These are phyloP conservation scores for Ophiostoma perfectum DNA, from an alignment of 2,329 filamentous ascomycete genomes.

Conservation along the genomic window DNA sequence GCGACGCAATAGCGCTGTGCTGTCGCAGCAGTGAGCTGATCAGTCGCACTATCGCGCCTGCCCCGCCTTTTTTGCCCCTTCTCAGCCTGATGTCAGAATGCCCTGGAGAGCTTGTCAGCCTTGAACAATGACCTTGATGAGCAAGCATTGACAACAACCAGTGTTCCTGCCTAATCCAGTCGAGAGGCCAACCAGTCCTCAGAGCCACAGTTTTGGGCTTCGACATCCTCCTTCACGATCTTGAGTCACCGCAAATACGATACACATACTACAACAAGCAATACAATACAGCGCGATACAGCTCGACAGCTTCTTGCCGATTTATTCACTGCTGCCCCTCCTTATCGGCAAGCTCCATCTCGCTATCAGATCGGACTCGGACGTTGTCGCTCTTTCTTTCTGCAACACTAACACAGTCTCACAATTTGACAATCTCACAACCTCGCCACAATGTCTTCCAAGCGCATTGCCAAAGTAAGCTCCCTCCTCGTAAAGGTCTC, in stretches of 20 bases:
- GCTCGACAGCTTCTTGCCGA: background rate
- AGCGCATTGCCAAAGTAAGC: constrained; percentile 26
- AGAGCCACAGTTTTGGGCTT: too few relatives aligned
- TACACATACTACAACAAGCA: too few relatives aligned
- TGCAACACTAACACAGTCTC: too few relatives aligned
- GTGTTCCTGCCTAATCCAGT: constrained; percentile 1
- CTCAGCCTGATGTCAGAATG: background rate
- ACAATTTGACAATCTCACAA: constrained; percentile 22
- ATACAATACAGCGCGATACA: too few relatives aligned
- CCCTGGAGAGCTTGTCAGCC: background rate
- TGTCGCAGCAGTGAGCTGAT: background rate
- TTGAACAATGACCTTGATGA: background rate
- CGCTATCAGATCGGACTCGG: background rate
- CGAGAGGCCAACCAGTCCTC: background rate
- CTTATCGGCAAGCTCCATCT: background rate
- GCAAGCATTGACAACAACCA: background rate
- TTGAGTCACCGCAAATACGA: too few relatives aligned
- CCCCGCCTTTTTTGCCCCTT: background rate
- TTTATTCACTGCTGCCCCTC: background rate
- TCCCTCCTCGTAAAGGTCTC: background rate
- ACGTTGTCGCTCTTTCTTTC: background rate
- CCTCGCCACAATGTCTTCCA: constrained; percentile 28
- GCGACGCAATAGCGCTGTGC: background rate
- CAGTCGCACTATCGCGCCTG: background rate
- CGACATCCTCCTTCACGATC: too few relatives aligned